Conservation (phyloP, 2,329 filamentous ascomycete species). For the Arthrobotrys sinensis region DNA sequence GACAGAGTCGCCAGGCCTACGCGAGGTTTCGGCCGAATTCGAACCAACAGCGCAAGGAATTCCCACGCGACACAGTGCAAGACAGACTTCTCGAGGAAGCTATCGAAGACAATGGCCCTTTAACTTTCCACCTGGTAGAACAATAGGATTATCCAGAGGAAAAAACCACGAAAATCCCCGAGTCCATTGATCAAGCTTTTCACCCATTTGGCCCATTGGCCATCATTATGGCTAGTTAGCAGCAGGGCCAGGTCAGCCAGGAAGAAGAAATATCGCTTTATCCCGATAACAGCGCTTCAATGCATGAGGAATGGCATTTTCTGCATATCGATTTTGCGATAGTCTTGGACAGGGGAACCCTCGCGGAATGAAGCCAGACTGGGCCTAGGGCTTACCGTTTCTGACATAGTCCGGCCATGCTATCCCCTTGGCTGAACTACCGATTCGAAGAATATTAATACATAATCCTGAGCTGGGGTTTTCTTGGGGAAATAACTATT, state of each 20-base stretch:
- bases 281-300: constrained; percentile 13
- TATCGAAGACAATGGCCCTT: neutral
- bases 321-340: neutral
- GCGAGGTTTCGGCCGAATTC: neutral
- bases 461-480: too few species aligned
- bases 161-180: neutral
- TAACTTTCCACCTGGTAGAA: neutral
- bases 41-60: neutral
- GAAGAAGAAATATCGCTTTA: neutral
- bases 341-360: neutral
- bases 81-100: neutral
- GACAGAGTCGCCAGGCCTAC: neutral
- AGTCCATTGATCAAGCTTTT: neutral
- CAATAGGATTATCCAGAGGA: neutral
- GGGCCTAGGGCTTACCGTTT: constrained; percentile 19
- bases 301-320: neutral
- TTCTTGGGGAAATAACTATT: too few species aligned
- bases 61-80: constrained; percentile 5
- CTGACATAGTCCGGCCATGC: neutral
- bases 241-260: neutral
- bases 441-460: neutral
- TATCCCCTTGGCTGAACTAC: constrained; percentile 5
- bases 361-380: constrained; percentile 14
- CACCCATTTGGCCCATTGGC: neutral
- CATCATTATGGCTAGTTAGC: neutral